Percentiles rank a stretch among this genome's conserved stretches.
Conservation (phyloP, 2,329 filamentous ascomycete genomes). For the Neofusicoccum kwambonambiense region DNA sequence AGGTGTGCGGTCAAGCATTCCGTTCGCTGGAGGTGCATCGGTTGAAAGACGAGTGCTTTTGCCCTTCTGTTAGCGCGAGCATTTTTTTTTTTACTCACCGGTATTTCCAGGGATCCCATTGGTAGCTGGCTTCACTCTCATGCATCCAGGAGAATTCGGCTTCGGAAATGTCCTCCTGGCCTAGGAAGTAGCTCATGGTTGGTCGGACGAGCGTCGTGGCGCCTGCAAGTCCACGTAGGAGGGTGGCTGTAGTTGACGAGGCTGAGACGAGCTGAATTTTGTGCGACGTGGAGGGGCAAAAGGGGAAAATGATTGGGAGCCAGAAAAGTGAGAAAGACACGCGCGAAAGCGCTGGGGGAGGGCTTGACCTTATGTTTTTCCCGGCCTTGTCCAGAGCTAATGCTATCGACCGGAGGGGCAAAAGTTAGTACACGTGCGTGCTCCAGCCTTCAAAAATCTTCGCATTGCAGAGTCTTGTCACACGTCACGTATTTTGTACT, state of each 20-base stretch:
- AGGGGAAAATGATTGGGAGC: not conserved
- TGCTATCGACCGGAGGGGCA: too few relatives aligned
- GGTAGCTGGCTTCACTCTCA: not conserved
- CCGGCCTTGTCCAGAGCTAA: too few relatives aligned
- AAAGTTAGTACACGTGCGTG: too few relatives aligned
- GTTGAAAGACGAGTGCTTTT: not conserved
- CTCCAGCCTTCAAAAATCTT: too few relatives aligned
- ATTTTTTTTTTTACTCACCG: slow-evolving; percentile 22
- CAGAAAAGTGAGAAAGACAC: not conserved
- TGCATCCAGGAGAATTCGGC: not conserved
- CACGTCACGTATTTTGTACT: too few relatives aligned
- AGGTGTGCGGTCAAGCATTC: too few relatives aligned
- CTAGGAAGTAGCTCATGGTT: not conserved
- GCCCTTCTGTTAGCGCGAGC: slow-evolving; percentile 24
- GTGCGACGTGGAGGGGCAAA: not conserved
- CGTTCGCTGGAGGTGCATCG: too few relatives aligned
- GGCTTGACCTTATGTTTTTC: not conserved
- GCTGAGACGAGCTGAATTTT: not conserved
- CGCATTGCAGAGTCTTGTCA: too few relatives aligned
- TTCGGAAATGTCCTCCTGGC: not conserved
- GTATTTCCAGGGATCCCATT: not conserved
- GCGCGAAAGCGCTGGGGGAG: not conserved
- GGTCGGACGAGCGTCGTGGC: not conserved
- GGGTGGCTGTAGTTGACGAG: too few relatives aligned
- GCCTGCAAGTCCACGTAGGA: too few relatives aligned